Percentiles rank a stretch among this genome's conserved stretches.
These are phyloP conservation scores for Talaromyces nanjingensis DNA, from an alignment of 495 filamentous ascomycete genomes.

Conservation along the genomic window DNA sequence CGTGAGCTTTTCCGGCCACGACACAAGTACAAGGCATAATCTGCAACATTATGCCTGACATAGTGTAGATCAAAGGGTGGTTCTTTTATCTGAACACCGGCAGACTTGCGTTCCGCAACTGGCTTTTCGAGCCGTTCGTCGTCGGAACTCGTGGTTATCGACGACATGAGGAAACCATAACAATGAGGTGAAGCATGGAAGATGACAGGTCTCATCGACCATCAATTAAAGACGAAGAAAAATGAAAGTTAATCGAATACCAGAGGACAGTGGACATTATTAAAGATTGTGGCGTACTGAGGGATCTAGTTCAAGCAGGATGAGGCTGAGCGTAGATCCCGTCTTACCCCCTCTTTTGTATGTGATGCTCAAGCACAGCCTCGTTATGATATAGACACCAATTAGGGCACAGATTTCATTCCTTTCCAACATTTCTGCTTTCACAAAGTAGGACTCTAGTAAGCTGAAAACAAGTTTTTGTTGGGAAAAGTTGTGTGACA, in stretches of 20 bases:
- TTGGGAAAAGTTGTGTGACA: neutral
- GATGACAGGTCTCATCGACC: neutral
- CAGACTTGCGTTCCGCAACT: neutral
- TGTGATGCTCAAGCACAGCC: neutral
- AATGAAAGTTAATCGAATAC: no score
- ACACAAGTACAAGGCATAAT: slow-evolving; percentile 7
- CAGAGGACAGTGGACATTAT: neutral
- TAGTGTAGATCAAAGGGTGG: neutral
- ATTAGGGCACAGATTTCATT: neutral
- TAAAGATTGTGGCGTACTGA: neutral
- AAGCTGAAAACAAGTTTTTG: neutral
- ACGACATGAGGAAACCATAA: neutral
- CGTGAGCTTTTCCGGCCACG: neutral
- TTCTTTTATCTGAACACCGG: neutral
- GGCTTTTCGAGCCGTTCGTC: slow-evolving; percentile 1
- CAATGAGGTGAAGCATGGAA: neutral
- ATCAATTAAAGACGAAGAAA: neutral
- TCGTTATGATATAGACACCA: neutral
- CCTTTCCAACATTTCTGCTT: neutral
- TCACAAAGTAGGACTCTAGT: neutral
- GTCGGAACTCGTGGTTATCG: neutral
- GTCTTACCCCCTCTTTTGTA: neutral
- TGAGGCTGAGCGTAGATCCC: neutral
- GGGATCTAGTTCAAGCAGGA: neutral
- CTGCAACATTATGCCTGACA: neutral